phyloP scores from a whole-genome alignment of 2,329 filamentous ascomycete species.

The Epichloe aotearoae region DNA sequence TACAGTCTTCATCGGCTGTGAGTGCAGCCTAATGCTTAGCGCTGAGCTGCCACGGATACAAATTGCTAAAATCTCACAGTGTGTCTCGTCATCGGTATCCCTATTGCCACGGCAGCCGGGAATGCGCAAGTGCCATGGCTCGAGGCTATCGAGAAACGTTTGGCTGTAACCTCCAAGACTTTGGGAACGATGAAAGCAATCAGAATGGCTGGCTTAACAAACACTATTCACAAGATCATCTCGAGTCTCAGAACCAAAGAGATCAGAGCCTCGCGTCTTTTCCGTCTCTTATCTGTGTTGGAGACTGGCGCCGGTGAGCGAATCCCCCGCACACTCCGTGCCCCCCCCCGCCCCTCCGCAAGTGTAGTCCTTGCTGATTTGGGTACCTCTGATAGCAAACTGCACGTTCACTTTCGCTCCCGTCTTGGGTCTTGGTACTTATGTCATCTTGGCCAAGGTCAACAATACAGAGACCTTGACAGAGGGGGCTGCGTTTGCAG shows the following conservation, averaged over 20 bases:
- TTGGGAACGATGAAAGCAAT: conserved; percentile 24
- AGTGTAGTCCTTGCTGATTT: background rate
- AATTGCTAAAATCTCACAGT: background rate
- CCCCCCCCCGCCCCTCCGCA: too few relatives aligned
- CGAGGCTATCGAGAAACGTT: conserved; percentile 14
- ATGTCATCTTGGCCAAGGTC: conserved; percentile 7
- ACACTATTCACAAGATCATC: conserved; percentile 18
- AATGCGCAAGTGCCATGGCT: conserved; percentile 14
- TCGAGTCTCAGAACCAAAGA: conserved; percentile 23
- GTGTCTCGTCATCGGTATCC: conserved; percentile 9
- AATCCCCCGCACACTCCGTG: background rate
- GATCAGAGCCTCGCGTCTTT: conserved; percentile 17
- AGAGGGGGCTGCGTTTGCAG: conserved; percentile 10
- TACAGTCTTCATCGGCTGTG: conserved; percentile 11
- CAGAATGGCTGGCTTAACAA: conserved; percentile 28
- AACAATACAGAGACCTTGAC: conserved; percentile 8
- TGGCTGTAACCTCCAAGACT: conserved; percentile 12
- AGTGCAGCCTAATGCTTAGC: background rate
- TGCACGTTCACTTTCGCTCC: conserved; percentile 8
- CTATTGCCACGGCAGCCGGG: conserved; percentile 10
- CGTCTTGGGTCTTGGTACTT: conserved; percentile 10
- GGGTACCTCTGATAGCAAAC: conserved; percentile 5
- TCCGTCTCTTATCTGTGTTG: conserved; percentile 10
- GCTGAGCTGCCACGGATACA: background rate
- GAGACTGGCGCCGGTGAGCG: conserved; percentile 4